Base-by-base conservation (phyloP, 2,329 filamentous ascomycete species). In the Aspergillus sp. region DNA sequence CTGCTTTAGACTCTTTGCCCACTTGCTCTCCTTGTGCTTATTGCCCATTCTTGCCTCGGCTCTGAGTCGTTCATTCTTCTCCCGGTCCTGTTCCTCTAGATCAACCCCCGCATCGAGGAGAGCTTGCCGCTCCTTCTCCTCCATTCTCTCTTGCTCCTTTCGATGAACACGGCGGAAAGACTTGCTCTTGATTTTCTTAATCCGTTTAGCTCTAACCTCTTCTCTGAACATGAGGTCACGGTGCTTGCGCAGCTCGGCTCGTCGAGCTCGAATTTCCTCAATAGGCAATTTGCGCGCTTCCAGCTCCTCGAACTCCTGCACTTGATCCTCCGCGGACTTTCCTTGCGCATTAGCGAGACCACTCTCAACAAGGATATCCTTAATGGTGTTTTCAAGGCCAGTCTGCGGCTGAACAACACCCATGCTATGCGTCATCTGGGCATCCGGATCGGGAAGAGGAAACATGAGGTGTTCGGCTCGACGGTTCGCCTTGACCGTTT, bases 161-260 rank as follows among this genome's bases (percentile, higher is more conserved):
- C 93, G 87, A 75, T 98, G 93, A 13, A 98, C 89, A 45, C 93
- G 88, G 55, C 93, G 90, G 72, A 96, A 99, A 0, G 92, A 86
- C 75, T 97, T 99, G 72, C 90, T 96, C 82, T 99, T 99, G 79
- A 99, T 99, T 80, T 98, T 98, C 79, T 97, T 96, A 77, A 99
- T 91, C 22, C 95, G 88, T 77, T 93, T 96, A 7, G 92, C 86
- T 56, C 92, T 89, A 44, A 92, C 88, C 69, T 96, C 89, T 75
- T 98, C 93, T 11, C 93, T 85, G 67, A 96, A 96, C 63, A 93
- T 83, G 7, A 96, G 78, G 68, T 98, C 93, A 64, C 95, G 84
- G 62, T 90, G 87, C 72, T 87, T 87, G 12, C 95, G 87, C 56
- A 93, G 83, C 69, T 93, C 86, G 48, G 88, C 86, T 56, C 88